Evolutionary conservation across 306 rosid species (phyloP), one percentile per base, ranked within the genome.

Genomic region (Dalbergia oliveri): DNA sequence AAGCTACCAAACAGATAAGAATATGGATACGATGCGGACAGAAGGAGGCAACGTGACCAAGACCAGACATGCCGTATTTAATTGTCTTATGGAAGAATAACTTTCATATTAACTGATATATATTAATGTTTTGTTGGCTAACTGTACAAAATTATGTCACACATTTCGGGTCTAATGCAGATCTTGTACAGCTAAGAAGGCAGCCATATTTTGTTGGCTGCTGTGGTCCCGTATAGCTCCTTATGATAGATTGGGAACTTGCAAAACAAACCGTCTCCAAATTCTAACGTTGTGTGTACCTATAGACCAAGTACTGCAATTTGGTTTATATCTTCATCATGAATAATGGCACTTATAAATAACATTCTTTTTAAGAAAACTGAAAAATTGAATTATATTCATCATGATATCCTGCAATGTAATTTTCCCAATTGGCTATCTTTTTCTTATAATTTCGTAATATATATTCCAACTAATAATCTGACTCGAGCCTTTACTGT

Each of bases 1-100:
- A 78, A 68, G 75, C 75, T 56, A 72, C 61, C 76, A 4, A 56
- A 57, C 60, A 68, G 49, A 45, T 26, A 75, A 61, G 37, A 61
- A 26, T 26, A 33, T 33, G 34, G 47, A 77, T 54, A 41, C n/a
- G 33, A 77, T 66, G 18, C 11, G 14, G 56, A 26, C 31, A 26
- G 31, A 26, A 26, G 15, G n/a, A 61, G 35, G 79, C 35, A 75
- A 34, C 19, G 64, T 35, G 54, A 77, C 45, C 16, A 4, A 41
- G 45, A 53, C 57, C 66, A 58, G 49, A 56, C 35, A 54, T 56
- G 43, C 9, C 64, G 45, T 59, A 15, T 33, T 75, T 12, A 35
- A 33, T 12, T 75, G 60, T 26, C 58, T 45, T 31, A 21, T 62
- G 13, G 80, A 76, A 49, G 12, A 76, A 16, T 16, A 45, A n/a